A percentile compares a stretch with the other conserved stretches of the same genome.
These are phyloP conservation scores for Zhuliangozyma parablackwelliae DNA, from an alignment of 1,139 yeast genomes.

Conservation along the genomic window DNA sequence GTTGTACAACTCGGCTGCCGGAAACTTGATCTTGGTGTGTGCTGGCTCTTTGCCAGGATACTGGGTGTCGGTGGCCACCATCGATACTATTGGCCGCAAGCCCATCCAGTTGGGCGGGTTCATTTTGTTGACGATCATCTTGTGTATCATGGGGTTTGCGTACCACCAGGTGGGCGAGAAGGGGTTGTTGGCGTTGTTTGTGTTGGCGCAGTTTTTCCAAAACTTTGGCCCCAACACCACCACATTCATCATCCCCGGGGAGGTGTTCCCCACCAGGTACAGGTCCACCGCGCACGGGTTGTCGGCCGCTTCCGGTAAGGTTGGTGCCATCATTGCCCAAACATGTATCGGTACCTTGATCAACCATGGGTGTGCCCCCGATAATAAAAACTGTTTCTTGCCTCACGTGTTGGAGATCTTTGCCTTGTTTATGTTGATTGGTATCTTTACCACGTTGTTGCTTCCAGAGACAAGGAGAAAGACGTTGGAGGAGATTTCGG, in stretches of 20 bases:
- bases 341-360: conserved; percentile 82
- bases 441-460: conserved; percentile 59
- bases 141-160: conserved; percentile 75
- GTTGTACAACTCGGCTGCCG: conserved; percentile 75
- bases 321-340: conserved; percentile 96
- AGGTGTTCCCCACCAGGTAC: conserved; percentile 92
- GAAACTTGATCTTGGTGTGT: conserved; percentile 83
- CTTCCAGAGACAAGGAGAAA: conserved; percentile 88
- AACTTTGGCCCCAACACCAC: conserved; percentile 96
- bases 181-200: conserved; percentile 71
- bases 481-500: conserved; percentile 78
- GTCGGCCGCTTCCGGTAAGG: conserved; percentile 93
- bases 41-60: conserved; percentile 93
- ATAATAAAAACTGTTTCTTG: conserved; percentile 65
- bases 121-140: conserved; percentile 58
- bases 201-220: conserved; percentile 77
- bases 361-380: conserved; percentile 66
- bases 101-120: conserved; percentile 76
- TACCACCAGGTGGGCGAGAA: conserved; percentile 57
- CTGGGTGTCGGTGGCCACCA: conserved; percentile 74
- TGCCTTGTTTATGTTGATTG: conserved; percentile 84
- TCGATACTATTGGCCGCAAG: conserved; percentile 79
- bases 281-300: conserved; percentile 98
- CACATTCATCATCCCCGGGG: conserved; percentile 95
- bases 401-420: conserved; percentile 91